These are phyloP conservation scores for Amanita fuliginea DNA, from an alignment of 768 basidiomycete genomes.

Conservation along the genomic window DNA sequence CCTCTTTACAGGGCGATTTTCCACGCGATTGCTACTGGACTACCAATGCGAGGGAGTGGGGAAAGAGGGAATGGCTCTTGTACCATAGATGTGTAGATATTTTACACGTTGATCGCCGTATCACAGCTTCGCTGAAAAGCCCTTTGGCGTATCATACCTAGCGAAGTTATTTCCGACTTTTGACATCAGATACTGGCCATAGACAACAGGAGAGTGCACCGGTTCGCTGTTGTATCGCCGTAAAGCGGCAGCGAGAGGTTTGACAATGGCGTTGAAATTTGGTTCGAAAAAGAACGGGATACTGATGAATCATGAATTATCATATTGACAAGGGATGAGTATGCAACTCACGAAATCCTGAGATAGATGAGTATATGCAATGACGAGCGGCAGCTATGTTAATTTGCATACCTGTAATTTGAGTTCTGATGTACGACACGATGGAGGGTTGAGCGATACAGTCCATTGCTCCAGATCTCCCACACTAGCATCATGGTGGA, in stretches of 20 bases:
- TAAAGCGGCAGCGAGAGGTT: constrained; percentile 51
- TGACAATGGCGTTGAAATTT: constrained; percentile 62
- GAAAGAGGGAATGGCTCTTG: background rate
- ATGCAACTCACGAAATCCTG: constrained; percentile 59
- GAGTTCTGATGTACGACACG: constrained; percentile 69
- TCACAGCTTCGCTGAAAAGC: constrained; percentile 12
- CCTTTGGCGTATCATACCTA: constrained; percentile 10
- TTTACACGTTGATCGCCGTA: background rate
- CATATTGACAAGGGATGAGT: background rate
- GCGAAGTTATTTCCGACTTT: constrained; percentile 75
- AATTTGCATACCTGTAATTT: constrained; percentile 52
- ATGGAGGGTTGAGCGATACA: constrained; percentile 84
- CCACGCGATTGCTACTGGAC: constrained; percentile 13
- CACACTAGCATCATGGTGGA: constrained; percentile 45
- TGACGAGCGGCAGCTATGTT: constrained; percentile 16
- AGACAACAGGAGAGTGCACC: constrained; percentile 36
- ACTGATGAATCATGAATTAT: constrained; percentile 23
- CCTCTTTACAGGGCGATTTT: constrained; percentile 21
- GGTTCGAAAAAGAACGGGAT: constrained; percentile 95
- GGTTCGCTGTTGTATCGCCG: constrained; percentile 24
- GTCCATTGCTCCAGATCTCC: constrained; percentile 83
- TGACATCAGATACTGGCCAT: constrained; percentile 66
- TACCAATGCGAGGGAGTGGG: too few relatives aligned
- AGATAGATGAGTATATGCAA: background rate
- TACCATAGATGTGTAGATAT: background rate